Evolutionary conservation across 805 yeast species (phyloP).

Genomic region (Komagataella ulmi): DNA sequence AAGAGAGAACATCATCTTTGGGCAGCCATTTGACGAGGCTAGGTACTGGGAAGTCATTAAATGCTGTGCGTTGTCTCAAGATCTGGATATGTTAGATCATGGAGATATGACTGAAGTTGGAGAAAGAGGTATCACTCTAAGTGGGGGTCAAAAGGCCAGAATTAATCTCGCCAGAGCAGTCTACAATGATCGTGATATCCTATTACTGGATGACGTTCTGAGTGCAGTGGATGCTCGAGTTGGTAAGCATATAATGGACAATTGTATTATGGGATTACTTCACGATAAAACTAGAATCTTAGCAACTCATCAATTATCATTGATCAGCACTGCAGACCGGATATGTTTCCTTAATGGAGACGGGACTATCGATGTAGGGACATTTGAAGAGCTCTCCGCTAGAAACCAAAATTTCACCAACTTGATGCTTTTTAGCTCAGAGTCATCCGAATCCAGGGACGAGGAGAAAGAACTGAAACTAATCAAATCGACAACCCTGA

Average conservation of each 20-base stretch:
- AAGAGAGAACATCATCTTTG: constrained; percentile 38
- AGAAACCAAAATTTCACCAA: constrained; percentile 22
- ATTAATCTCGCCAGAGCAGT: constrained; percentile 58
- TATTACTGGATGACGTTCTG: constrained; percentile 49
- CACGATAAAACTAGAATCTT: constrained; percentile 50
- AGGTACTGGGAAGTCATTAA: constrained; percentile 28
- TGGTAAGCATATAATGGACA: constrained; percentile 37
- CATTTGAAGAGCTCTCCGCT: constrained; percentile 35
- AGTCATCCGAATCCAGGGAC: constrained; percentile 12
- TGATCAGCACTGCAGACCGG: constrained; percentile 57
- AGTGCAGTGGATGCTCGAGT: constrained; percentile 70
- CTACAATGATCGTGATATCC: constrained; percentile 44
- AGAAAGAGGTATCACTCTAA: constrained; percentile 46
- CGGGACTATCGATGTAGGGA: constrained; percentile 47
- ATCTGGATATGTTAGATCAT: constrained; percentile 33
- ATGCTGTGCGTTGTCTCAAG: constrained; percentile 36
- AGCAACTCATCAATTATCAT: constrained; percentile 75
- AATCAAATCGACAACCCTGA: constrained; percentile 4
- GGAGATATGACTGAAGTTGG: constrained; percentile 44
- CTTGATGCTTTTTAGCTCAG: constrained; percentile 24
- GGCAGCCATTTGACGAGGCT: constrained; percentile 26
- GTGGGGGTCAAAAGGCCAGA: constrained; percentile 56
- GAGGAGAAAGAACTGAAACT: background rate
- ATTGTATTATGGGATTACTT: constrained; percentile 51
- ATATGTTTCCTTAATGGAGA: constrained; percentile 58